Evolutionary conservation across 257 asterid genomes (phyloP).

Genomic region (Eustoma russellianum): DNA sequence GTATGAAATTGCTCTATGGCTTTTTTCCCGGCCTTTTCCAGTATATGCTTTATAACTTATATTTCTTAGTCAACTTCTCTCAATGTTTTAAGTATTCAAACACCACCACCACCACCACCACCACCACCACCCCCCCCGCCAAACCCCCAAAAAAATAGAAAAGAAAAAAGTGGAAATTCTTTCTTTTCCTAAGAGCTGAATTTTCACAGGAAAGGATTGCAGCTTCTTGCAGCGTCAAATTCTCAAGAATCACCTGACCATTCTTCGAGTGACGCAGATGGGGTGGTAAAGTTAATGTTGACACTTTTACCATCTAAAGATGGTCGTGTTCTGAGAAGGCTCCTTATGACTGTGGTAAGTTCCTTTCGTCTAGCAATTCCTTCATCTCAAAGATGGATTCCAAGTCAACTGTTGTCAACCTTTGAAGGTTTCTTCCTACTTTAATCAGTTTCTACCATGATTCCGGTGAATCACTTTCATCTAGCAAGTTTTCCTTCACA

Average conservation of each 20-base stretch:
- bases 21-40: no score
- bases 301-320: constrained; percentile 69
- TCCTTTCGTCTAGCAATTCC: constrained; percentile 2
- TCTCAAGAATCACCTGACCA: constrained; percentile 33
- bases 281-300: constrained; percentile 58
- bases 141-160: no score
- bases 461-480: constrained; percentile 46
- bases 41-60: no score
- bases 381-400: not conserved
- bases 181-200: not conserved
- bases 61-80: no score
- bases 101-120: no score
- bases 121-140: no score
- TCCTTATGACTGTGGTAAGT: constrained; percentile 80
- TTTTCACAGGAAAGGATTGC: constrained; percentile 50
- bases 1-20: no score
- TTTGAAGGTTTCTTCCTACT: not conserved
- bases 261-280: constrained; percentile 31
- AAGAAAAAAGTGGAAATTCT: no score
- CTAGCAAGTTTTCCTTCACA: no score
- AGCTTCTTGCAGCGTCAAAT: constrained; percentile 31
- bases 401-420: not conserved
- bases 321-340: constrained; percentile 78
- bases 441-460: constrained; percentile 20
- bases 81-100: no score